Percentiles rank a stretch among this genome's conserved stretches.
phyloP scores from a whole-genome alignment of 495 filamentous ascomycete species.

The Xylaria bambusicola region DNA sequence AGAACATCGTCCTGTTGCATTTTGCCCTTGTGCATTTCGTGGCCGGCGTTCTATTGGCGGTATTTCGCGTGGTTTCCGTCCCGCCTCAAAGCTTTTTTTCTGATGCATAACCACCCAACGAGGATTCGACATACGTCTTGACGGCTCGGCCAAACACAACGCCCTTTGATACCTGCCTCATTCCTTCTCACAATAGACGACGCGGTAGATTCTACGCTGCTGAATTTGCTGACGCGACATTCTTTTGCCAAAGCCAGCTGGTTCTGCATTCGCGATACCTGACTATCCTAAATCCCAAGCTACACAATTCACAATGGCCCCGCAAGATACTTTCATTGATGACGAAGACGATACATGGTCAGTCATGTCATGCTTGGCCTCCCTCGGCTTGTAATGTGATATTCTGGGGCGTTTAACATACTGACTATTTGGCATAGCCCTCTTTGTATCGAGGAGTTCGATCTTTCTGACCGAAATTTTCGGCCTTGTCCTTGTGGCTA shows the following conservation, averaged over 20 bases:
- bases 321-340: conserved; percentile 95
- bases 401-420: background rate
- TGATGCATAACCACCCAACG: conserved; percentile 19
- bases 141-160: conserved; percentile 33
- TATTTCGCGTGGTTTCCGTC: background rate
- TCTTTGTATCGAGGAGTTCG: conserved; percentile 98
- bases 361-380: conserved; percentile 27
- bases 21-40: background rate
- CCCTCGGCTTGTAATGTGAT: background rate
- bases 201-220: background rate
- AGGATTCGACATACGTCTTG: conserved; percentile 20
- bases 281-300: conserved; percentile 15
- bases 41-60: background rate
- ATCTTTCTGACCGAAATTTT: conserved; percentile 96
- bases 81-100: background rate
- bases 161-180: background rate
- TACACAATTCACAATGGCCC: conserved; percentile 55
- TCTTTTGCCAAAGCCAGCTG: conserved; percentile 1
- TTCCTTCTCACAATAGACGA: background rate
- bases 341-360: conserved; percentile 95
- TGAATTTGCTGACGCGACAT: conserved; percentile 5
- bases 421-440: conserved; percentile 59
- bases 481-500: conserved; percentile 97
- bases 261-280: background rate
- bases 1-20: background rate